Evolutionary conservation across 2,329 filamentous ascomycete genomes (phyloP).

Genomic region (Beauveria pseudobassiana): DNA sequence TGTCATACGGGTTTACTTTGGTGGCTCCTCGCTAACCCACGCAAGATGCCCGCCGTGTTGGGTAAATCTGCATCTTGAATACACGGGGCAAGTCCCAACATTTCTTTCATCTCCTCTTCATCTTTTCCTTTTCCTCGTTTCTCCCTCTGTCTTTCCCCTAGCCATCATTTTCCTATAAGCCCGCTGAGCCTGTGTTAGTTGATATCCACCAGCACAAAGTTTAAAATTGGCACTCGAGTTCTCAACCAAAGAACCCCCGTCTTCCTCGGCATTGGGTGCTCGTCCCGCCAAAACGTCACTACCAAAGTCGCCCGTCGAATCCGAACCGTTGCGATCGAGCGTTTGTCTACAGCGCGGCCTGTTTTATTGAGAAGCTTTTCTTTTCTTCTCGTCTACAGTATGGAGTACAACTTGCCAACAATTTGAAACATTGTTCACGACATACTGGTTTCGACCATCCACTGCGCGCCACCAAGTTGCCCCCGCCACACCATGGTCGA

Average conservation of each 20-base stretch:
- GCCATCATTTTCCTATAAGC: no score
- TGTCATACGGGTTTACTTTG: neutral
- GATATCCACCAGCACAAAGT: neutral
- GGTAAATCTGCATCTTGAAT: neutral
- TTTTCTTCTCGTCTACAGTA: neutral
- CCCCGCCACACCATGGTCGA: conserved; percentile 7
- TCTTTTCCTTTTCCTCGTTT: neutral
- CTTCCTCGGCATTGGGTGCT: conserved; percentile 1
- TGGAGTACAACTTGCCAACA: neutral
- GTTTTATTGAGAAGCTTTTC: neutral
- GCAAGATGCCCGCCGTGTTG: neutral
- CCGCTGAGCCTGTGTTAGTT: no score
- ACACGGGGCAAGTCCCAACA: neutral
- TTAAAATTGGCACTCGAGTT: neutral
- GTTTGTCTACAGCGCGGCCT: neutral
- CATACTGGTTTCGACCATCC: neutral
- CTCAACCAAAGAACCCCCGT: neutral
- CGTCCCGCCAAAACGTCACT: conserved; percentile 6
- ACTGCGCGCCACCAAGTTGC: no score
- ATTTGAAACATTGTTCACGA: neutral
- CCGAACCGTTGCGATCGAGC: neutral
- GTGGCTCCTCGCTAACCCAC: neutral
- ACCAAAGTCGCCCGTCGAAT: neutral
- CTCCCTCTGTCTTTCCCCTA: neutral
- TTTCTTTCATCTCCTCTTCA: neutral